These are phyloP conservation scores for Cryphonectria japonica DNA, from an alignment of 2,329 filamentous ascomycete species.

Conservation along the genomic window DNA sequence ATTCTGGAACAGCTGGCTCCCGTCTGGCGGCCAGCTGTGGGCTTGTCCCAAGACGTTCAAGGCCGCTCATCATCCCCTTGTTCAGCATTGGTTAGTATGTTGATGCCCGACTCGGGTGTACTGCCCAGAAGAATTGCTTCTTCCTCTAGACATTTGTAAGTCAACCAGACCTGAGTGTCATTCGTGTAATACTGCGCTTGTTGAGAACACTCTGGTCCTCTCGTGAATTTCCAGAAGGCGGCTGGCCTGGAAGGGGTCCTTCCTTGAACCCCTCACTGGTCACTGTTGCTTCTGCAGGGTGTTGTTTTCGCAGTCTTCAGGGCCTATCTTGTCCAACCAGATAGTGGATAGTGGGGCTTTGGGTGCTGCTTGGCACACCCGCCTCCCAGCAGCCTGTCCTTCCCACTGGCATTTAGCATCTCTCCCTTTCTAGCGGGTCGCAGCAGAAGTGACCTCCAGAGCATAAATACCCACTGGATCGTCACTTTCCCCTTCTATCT, in stretches of 20 bases:
- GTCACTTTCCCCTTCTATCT: slow-evolving; percentile 7
- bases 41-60: neutral
- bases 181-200: neutral
- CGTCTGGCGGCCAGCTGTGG: neutral
- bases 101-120: slow-evolving; percentile 3
- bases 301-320: neutral
- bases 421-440: slow-evolving; percentile 10
- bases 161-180: neutral
- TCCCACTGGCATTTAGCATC: slow-evolving; percentile 15
- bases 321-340: slow-evolving; percentile 21
- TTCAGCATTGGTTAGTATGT: neutral
- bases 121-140: neutral
- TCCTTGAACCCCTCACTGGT: neutral
- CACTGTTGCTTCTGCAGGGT: neutral
- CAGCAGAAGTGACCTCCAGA: slow-evolving; percentile 14
- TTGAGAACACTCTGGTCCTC: neutral
- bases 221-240: neutral
- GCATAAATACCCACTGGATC: slow-evolving; percentile 29
- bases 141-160: neutral
- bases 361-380: slow-evolving; percentile 16
- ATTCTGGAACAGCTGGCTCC: neutral
- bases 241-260: neutral
- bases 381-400: slow-evolving; percentile 18
- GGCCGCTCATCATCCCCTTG: neutral
- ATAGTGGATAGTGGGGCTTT: slow-evolving; percentile 24